These are phyloP conservation scores for Plasmodium gonderi DNA, from an alignment of 169 alveolate genomes.

Conservation along the genomic window DNA sequence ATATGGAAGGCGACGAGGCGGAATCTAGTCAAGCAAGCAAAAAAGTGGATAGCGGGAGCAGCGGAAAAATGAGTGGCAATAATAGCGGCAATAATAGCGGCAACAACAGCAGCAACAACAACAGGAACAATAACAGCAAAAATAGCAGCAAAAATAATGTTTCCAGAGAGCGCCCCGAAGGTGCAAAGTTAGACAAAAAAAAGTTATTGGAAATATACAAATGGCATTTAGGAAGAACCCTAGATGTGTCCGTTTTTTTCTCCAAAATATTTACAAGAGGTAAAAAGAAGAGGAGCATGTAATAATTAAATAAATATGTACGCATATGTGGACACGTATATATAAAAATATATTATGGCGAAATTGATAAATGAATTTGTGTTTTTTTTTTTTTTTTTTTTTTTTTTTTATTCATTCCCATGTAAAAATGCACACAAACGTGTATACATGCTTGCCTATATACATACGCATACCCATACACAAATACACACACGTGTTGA, in stretches of 20 bases:
- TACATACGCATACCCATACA: neutral
- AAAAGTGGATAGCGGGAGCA: neutral
- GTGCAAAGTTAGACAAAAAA: neutral
- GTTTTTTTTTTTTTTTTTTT: neutral
- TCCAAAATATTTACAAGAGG: slow-evolving; percentile 66
- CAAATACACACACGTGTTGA: neutral
- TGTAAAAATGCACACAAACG: neutral
- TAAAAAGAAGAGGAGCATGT: neutral
- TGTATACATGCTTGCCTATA: neutral
- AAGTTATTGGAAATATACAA: slow-evolving; percentile 41
- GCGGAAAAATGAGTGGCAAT: neutral
- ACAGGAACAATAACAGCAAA: neutral
- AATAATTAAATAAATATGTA: neutral
- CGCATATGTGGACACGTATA: slow-evolving; percentile 14
- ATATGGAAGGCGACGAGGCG: neutral
- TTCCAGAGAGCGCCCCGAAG: neutral
- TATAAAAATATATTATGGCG: neutral
- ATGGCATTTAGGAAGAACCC: slow-evolving; percentile 66
- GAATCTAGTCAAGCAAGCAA: neutral
- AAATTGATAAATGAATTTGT: neutral
- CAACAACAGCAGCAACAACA: neutral
- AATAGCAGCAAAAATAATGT: neutral
- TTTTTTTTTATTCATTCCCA: neutral
- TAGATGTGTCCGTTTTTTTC: slow-evolving; percentile 56
- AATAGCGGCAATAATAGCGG: neutral